Conservation (phyloP, 495 filamentous ascomycete species). For the Chaetomium cochliodes region DNA sequence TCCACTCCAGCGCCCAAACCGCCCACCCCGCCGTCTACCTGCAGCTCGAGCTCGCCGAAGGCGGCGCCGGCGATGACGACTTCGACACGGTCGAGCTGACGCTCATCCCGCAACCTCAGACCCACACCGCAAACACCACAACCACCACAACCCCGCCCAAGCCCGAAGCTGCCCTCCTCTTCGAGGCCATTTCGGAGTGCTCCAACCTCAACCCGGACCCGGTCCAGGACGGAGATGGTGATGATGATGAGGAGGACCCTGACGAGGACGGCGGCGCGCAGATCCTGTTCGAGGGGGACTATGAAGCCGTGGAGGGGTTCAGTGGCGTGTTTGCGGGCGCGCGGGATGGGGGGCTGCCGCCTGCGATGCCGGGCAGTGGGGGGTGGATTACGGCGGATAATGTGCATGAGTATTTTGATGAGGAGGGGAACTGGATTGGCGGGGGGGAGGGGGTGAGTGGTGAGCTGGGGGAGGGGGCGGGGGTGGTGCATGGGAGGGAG, state of each 20-base stretch:
- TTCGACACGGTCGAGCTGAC: conserved; percentile 70
- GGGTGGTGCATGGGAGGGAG: conserved; percentile 41
- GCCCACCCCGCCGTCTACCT: conserved; percentile 67
- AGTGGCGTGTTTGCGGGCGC: conserved; percentile 45
- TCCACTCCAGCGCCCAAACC: conserved; percentile 30
- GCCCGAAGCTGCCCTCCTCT: conserved; percentile 54
- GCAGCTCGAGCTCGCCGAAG: conserved; percentile 64
- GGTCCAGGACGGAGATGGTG: conserved; percentile 41
- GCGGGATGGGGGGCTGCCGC: conserved; percentile 59
- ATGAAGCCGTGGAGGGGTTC: conserved; percentile 48
- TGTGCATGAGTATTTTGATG: conserved; percentile 70
- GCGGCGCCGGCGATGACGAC: conserved; percentile 63
- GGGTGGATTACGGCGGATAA: conserved; percentile 99
- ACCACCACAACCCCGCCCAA: conserved; percentile 27
- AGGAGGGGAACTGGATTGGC: conserved; percentile 56
- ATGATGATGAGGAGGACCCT: conserved; percentile 55
- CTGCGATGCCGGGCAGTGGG: conserved; percentile 76
- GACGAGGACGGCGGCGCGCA: conserved; percentile 51
- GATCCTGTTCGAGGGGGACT: conserved; percentile 58
- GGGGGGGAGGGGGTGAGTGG: conserved; percentile 34
- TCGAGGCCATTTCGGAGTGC: conserved; percentile 77
- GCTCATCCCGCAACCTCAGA: conserved; percentile 53
- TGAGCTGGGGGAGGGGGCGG: conserved; percentile 48
- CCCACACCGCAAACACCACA: conserved; percentile 36
- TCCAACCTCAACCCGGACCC: conserved; percentile 89